Conservation (phyloP, 2,329 filamentous ascomycete species). For the Cercospora brassicicola region DNA sequence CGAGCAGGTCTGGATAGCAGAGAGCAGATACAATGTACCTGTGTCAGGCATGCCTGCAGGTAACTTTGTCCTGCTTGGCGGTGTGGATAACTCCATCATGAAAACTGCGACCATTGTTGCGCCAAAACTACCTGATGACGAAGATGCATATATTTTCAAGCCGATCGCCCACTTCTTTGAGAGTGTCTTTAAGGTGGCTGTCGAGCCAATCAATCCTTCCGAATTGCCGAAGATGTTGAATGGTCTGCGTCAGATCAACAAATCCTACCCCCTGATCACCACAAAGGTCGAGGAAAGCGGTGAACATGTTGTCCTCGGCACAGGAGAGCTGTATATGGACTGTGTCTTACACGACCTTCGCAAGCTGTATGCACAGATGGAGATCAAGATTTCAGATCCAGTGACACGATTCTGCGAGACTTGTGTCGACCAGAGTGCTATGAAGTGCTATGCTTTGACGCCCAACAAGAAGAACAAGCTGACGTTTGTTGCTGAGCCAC, state of each 20-base stretch:
- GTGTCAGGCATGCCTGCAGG: conserved; percentile 91
- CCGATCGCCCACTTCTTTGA: conserved; percentile 94
- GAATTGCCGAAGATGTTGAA: conserved; percentile 99
- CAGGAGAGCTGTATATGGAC: conserved; percentile 99
- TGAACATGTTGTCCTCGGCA: conserved; percentile 91
- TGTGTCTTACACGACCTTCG: conserved; percentile 94
- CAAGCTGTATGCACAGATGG: conserved; percentile 95
- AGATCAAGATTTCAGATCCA: conserved; percentile 97
- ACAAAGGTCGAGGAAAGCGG: conserved; percentile 98
- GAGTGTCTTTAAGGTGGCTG: conserved; percentile 94
- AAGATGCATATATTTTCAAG: conserved; percentile 93
- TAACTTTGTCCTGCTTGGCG: conserved; percentile 86
- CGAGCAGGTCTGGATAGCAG: conserved; percentile 81
- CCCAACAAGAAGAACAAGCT: conserved; percentile 99
- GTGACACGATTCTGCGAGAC: conserved; percentile 98
- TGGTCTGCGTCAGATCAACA: conserved; percentile 93
- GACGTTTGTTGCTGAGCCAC: conserved; percentile 94
- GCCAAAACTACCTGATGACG: conserved; percentile 75
- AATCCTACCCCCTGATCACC: conserved; percentile 91
- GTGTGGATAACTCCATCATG: conserved; percentile 96
- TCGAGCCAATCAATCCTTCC: conserved; percentile 96
- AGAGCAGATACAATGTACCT: conserved; percentile 89
- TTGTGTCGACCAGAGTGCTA: conserved; percentile 93
- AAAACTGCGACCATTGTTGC: conserved; percentile 92
- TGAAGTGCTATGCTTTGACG: conserved; percentile 95